These are phyloP conservation scores for Cladorrhinum sp. DNA, from an alignment of 2,329 filamentous ascomycete genomes.

Conservation along the genomic window DNA sequence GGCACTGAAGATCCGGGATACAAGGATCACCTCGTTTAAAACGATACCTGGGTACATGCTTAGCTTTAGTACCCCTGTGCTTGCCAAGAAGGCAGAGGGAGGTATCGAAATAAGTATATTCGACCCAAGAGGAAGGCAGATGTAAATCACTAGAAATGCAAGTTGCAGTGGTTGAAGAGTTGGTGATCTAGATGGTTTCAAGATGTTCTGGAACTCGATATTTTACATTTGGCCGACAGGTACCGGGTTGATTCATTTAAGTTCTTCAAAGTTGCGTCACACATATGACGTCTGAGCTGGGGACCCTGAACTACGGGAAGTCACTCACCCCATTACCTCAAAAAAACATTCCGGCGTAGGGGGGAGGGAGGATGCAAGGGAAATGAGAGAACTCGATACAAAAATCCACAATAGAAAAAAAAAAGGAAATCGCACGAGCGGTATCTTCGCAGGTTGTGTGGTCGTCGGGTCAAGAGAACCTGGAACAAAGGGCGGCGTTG, in stretches of 20 bases:
- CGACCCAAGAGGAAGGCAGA: neutral
- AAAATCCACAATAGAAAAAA: neutral
- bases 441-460: neutral
- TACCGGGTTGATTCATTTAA: neutral
- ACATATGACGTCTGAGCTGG: slow-evolving; percentile 6
- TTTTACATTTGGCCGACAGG: neutral
- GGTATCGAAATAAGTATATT: neutral
- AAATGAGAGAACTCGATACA: neutral
- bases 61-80: neutral
- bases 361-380: neutral
- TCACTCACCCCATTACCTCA: neutral
- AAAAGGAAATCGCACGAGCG: neutral
- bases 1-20: neutral
- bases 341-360: neutral
- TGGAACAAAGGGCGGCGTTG: neutral
- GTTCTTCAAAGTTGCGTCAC: neutral
- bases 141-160: neutral
- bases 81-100: neutral
- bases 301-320: slow-evolving; percentile 4
- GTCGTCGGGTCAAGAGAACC: neutral
- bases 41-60: neutral
- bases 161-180: neutral
- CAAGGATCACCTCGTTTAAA: neutral
- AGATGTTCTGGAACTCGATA: neutral
- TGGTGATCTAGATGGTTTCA: neutral